Evolutionary conservation across 2,329 filamentous ascomycete species (phyloP), one percentile per base, ranked within the genome.

Genomic region (Pseudogymnoascus sp.): DNA sequence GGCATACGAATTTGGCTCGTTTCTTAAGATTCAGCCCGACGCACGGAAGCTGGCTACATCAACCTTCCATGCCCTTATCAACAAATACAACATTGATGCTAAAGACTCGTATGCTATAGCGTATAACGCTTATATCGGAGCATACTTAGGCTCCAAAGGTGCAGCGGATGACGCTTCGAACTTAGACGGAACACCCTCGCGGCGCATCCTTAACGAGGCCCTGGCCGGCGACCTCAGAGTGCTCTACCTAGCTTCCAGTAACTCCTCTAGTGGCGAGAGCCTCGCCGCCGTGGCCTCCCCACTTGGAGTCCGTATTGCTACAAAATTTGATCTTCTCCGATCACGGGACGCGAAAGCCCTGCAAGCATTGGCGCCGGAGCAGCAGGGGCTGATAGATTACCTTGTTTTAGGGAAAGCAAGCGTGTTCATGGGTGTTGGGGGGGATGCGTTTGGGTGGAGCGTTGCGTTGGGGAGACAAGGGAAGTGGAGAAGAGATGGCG

Each of bases 311-410:
- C 72, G 67, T 18, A 75, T 80, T 1, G 73, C 78, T 2, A 71
- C 72, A 33, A 80, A 80, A 68, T 64, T 71, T 11, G 74, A 78
- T 50, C 65, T 81, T 1, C 70, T 81, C 6, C 70, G 72, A 63
- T 58, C 64, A 1, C 60, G 63, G 1, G 76, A 78, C 50, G 64
- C 71, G 2, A 64, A 64, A 4, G 63, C 64, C n/a, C 67, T 81
- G 8, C 59, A 71, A 4, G 50, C 35, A 9, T 66, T 81, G 43
- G 74, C 67, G 6, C 79, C 74, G 73, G 78, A 81, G 65, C 79
- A 82, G 70, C 74, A 75, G 60, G 75, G 74, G 0, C 67, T 81
- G 33, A 74, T 81, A 5, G 80, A 82, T 69, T 80, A 77, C 67
- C 74, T 81, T 66, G 73, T 82, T 5, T 67, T 81, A 67, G 66